Base-by-base conservation (phyloP, 805 yeast genomes). In the Spathaspora hagerdaliae region DNA sequence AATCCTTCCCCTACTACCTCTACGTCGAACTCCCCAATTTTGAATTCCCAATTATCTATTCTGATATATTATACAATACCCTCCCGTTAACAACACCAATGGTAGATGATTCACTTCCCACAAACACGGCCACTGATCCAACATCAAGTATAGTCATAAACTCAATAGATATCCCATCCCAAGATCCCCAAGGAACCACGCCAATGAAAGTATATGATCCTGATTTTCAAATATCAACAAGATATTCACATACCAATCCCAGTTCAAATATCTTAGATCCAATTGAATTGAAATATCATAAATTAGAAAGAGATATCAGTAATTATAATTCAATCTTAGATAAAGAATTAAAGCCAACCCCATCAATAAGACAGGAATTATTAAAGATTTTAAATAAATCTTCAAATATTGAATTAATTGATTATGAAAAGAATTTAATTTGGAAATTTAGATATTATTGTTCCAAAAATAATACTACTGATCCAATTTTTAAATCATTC, bases 401-500 rank as follows among this genome's bases (percentile, higher is more conserved):
- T 2, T 90, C 96, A 4, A 92, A 88, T 38, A 87, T 87, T 43
- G 86, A 82, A 53, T 70, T 94, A 39, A 77, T 84, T 6, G 91
- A 86, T 42, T 82, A 84, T 58, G 65, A 69, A 44, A 65, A 63
- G 45, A 88, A 89, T 51, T 65, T 88, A 57, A 76, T 92, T 12
- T 92, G 98, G 97, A 87, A 86, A 62, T 92, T 85, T 64, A 69
- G 98, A 44, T 94, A 87, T 65, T 91, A 83, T 62, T 70, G 69
- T 50, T 64, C 73, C 44, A 69, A 63, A 47, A 67, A 66, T 48
- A 56, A 57, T 38, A n/a, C n/a, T n/a, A 70, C 86, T n/a, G 77
- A 82, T 43, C 82, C 82, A 54, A 38, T 29, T 9, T 46, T 55
- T 5, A 64, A 61, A 42, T 68, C 66, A 37, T 71, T 67, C 43